phyloP scores from a whole-genome alignment of 495 filamentous ascomycete species.

The Lasiosphaeria hispida region DNA sequence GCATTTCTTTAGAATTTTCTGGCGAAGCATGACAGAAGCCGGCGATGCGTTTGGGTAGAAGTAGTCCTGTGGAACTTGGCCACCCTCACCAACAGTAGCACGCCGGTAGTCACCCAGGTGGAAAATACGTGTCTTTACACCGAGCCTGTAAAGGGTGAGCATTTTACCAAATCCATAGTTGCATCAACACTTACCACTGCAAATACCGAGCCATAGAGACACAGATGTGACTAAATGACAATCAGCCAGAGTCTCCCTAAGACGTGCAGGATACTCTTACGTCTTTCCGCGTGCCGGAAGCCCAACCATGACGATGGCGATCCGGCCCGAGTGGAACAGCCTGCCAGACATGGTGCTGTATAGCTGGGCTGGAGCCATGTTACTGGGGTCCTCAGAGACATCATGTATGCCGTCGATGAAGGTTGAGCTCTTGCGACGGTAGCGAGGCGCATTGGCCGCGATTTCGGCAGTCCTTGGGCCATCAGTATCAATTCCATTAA shows the following conservation, averaged over 20 bases:
- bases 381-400: conserved; percentile 68
- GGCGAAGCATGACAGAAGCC: conserved; percentile 79
- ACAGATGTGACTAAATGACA: conserved; percentile 70
- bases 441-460: conserved; percentile 77
- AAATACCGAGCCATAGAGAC: conserved; percentile 94
- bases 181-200: conserved; percentile 64
- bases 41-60: conserved; percentile 94
- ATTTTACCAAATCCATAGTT: not conserved
- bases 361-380: conserved; percentile 91
- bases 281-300: conserved; percentile 96
- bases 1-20: conserved; percentile 97
- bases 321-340: conserved; percentile 94
- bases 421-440: conserved; percentile 84
- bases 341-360: conserved; percentile 97
- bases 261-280: conserved; percentile 47
- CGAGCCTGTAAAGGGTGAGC: conserved; percentile 61
- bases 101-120: conserved; percentile 96
- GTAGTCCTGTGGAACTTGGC: conserved; percentile 93
- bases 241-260: conserved; percentile 21
- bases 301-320: conserved; percentile 95
- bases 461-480: conserved; percentile 72
- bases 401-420: conserved; percentile 98
- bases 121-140: conserved; percentile 96
- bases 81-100: conserved; percentile 79
- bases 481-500: conserved; percentile 16